phyloP scores from a whole-genome alignment of 257 asterid genomes.

The Linderniella brevidens region DNA sequence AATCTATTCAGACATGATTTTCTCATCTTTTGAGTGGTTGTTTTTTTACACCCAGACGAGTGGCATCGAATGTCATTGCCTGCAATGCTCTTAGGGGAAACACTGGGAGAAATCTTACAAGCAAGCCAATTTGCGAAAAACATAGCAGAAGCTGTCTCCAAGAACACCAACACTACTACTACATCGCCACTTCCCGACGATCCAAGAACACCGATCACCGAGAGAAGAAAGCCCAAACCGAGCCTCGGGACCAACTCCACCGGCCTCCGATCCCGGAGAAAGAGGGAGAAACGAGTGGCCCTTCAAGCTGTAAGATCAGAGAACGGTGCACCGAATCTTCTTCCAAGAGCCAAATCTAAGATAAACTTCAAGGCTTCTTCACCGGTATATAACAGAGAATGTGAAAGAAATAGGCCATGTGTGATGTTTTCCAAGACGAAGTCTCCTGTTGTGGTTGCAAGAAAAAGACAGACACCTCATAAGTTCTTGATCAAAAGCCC shows the following conservation, averaged over 20 bases:
- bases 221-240: constrained; percentile 20
- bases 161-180: constrained; percentile 7
- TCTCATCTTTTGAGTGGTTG: too few species aligned
- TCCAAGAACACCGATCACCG: constrained; percentile 61
- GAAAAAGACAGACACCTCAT: constrained; percentile 40
- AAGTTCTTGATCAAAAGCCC: constrained; percentile 23
- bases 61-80: constrained; percentile 70
- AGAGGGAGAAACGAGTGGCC: constrained; percentile 44
- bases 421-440: constrained; percentile 66
- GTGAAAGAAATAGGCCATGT: constrained; percentile 49
- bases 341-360: constrained; percentile 44
- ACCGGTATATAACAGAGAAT: constrained; percentile 25
- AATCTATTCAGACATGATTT: too few species aligned
- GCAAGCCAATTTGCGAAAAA: constrained; percentile 46
- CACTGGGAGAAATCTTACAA: constrained; percentile 48
- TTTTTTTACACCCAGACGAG: constrained; percentile 20
- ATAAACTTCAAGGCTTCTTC: constrained; percentile 71
- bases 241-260: constrained; percentile 18
- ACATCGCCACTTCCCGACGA: constrained; percentile 25
- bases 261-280: constrained; percentile 38
- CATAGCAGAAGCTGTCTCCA: constrained; percentile 24
- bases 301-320: constrained; percentile 25
- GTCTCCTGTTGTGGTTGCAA: constrained; percentile 33
- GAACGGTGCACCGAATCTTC: constrained; percentile 17
- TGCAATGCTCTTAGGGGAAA: constrained; percentile 62